Base-by-base conservation (phyloP, 75 land plant species). In the Adiantum capillusveneris region DNA sequence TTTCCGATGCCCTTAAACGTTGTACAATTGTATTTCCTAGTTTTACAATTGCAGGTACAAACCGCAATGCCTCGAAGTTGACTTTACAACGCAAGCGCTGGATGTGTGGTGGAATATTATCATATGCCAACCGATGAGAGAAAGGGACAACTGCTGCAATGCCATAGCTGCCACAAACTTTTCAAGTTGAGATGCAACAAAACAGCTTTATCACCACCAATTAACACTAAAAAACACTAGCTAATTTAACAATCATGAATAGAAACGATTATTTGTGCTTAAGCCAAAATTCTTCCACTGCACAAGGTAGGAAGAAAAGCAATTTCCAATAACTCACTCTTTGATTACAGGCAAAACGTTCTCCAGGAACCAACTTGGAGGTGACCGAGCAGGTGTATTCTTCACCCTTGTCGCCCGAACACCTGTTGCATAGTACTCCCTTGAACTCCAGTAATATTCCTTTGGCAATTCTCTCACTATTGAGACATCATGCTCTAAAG, bases 141-240 rank as follows among this genome's bases (percentile, higher is more conserved):
- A 91, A 91, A 19, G 97, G 97, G 0, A 95, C 64, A 55, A 91
- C 86, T 17, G 97, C 94, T 63, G 85, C 97, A 63, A 91, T 75
- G 27, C 93, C 94, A 62, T 82, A 78, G 63, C 94, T 91, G 81
- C 56, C 36, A 45, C 21, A 57, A 41, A 58, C 41, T 17, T n/a
- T n/a, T n/a, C 24, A 63, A 16, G 1, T 17, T 37, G 9, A 3
- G 37, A n/a, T n/a, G n/a, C n/a, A 34, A 34, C 37, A 34, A 34
- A 34, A 34, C 37, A 34, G 37, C 37, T 5, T 34, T 9, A 5
- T 34, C 9, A n/a, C n/a, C n/a, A n/a, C n/a, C n/a, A n/a, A n/a
- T n/a, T n/a, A n/a, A n/a, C n/a, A n/a, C n/a, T n/a, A n/a, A n/a
- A n/a, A n/a, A n/a, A n/a, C n/a, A n/a, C n/a, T n/a, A n/a, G n/a